Evolutionary conservation across 306 rosid species (phyloP).

Genomic region (Citrullus colocynthis): DNA sequence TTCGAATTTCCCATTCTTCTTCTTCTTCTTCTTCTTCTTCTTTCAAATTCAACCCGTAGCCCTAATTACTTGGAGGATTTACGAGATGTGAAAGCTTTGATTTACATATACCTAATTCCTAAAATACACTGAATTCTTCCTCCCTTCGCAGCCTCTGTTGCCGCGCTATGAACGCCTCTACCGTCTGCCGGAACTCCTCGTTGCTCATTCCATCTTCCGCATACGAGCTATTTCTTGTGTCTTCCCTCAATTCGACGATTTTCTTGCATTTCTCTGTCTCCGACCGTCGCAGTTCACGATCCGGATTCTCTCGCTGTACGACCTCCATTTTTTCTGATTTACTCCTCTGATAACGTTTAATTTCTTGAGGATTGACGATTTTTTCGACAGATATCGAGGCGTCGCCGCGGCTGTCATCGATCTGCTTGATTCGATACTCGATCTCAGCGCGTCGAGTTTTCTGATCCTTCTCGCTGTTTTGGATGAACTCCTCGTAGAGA

Average conservation of each 20-base stretch:
- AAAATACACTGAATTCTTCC: conserved; percentile 21
- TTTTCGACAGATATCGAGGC: not conserved
- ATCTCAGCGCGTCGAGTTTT: not conserved
- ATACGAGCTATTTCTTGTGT: not conserved
- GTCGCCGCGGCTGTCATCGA: not conserved
- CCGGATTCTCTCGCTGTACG: conserved; percentile 16
- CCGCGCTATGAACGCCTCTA: conserved; percentile 72
- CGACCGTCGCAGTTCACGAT: conserved; percentile 21
- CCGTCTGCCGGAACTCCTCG: conserved; percentile 66
- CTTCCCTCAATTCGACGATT: not conserved
- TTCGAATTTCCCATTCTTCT: not conserved
- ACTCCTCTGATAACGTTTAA: conserved; percentile 35
- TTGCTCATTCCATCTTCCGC: conserved; percentile 56
- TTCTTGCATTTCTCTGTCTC: conserved; percentile 39
- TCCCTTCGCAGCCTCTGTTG: conserved; percentile 56
- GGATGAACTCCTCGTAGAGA: conserved; percentile 40
- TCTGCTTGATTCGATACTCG: not conserved
- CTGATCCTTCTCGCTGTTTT: conserved; percentile 22
- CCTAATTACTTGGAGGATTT: not conserved
- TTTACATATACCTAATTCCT: not conserved
- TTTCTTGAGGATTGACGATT: not conserved
- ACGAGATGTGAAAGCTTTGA: not conserved
- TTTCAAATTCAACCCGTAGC: not conserved
- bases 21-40: not conserved
- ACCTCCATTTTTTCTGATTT: conserved; percentile 21